Evolutionary conservation across 176 grass and related monocot species (phyloP).

Genomic region (Poa pratensis): DNA sequence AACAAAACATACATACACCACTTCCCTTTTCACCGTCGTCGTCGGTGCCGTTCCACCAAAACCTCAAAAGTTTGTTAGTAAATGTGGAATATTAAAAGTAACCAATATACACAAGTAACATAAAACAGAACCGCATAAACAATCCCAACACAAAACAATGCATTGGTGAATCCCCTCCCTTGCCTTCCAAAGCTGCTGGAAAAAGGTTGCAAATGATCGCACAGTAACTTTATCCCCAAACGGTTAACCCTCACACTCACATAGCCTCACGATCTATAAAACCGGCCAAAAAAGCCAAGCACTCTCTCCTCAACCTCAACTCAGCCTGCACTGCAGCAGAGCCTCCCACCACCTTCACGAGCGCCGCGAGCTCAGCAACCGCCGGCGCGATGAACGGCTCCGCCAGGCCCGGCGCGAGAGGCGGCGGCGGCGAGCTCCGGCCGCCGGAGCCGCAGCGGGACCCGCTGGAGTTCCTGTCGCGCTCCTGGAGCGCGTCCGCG

Average conservation of each 20-base stretch:
- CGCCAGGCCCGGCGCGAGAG: not conserved
- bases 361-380: not conserved
- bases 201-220: not conserved
- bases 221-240: not conserved
- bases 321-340: not conserved
- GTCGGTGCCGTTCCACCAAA: no score
- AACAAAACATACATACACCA: no score
- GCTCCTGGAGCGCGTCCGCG: conserved; percentile 85
- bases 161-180: not conserved
- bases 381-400: conserved; percentile 35
- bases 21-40: no score
- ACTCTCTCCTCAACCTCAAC: not conserved
- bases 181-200: not conserved
- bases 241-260: not conserved
- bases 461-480: conserved; percentile 89
- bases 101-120: not conserved
- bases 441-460: conserved; percentile 58
- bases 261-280: conserved; percentile 40
- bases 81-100: not conserved
- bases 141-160: not conserved
- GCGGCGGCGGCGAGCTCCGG: conserved; percentile 9
- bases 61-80: no score
- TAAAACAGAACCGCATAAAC: not conserved
- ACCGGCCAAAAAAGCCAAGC: conserved; percentile 38
- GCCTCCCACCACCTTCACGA: conserved; percentile 30